These are phyloP conservation scores for Skeletonema marinoi DNA, from an alignment of 108 stramenopile genomes.

Conservation along the genomic window DNA sequence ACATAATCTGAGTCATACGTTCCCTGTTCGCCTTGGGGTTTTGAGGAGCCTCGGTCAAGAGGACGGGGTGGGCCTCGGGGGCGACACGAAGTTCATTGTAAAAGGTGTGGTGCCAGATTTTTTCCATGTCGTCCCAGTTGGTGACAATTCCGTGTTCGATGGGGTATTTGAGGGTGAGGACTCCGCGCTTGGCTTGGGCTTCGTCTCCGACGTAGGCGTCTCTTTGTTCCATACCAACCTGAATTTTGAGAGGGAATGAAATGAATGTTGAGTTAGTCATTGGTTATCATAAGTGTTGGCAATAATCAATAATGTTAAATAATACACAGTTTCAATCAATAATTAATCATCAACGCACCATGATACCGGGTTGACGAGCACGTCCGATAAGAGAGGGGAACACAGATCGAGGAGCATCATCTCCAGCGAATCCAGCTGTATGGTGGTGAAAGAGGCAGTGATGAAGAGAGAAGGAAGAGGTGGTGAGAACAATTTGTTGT, in stretches of 20 bases:
- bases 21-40: constrained; percentile 99
- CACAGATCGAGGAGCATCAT: constrained; percentile 95
- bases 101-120: constrained; percentile 98
- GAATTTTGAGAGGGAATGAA: background rate
- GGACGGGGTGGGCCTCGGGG: constrained; percentile 98
- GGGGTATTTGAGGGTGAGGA: constrained; percentile 99
- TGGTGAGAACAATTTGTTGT: background rate
- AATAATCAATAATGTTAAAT: background rate
- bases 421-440: constrained; percentile 93
- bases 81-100: constrained; percentile 97
- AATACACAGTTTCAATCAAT: constrained; percentile 3
- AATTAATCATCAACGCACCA: constrained; percentile 64
- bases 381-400: constrained; percentile 97
- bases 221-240: constrained; percentile 99
- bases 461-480: constrained; percentile 5
- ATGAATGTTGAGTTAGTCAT: background rate
- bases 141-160: constrained; percentile 99
- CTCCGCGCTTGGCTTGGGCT: constrained; percentile 97
- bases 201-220: constrained; percentile 99
- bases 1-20: constrained; percentile 99
- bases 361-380: constrained; percentile 97
- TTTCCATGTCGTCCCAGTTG: constrained; percentile 99
- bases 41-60: constrained; percentile 99
- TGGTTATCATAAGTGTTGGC: background rate
- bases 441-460: background rate